Evolutionary conservation across 2,329 filamentous ascomycete species (phyloP).

Genomic region (Aureobasidium sp.): DNA sequence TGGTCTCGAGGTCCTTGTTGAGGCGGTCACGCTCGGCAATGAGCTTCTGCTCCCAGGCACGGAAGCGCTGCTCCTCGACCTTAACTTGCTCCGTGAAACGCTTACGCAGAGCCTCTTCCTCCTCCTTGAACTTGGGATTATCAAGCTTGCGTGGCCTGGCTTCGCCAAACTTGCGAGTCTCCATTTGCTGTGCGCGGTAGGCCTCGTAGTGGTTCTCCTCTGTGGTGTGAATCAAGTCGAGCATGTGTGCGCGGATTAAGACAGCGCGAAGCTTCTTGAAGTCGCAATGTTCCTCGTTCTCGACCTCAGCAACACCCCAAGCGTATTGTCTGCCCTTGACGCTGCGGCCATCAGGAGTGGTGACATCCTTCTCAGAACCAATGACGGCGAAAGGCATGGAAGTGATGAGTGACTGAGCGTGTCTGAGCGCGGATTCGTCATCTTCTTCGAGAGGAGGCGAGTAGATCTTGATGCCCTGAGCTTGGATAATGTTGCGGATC

Average conservation of each 20-base stretch:
- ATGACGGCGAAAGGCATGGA: conserved; percentile 99
- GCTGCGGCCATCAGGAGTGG: conserved; percentile 89
- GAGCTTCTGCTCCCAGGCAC: conserved; percentile 99
- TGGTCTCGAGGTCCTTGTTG: conserved; percentile 99
- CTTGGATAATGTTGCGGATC: conserved; percentile 93
- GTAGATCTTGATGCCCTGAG: conserved; percentile 99
- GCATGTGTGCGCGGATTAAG: conserved; percentile 95
- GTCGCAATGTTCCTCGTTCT: conserved; percentile 99
- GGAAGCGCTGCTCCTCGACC: conserved; percentile 98
- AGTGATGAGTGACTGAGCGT: conserved; percentile 87
- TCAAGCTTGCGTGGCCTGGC: conserved; percentile 94
- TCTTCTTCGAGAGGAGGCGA: conserved; percentile 96
- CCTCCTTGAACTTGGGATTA: conserved; percentile 99
- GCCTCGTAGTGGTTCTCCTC: conserved; percentile 99
- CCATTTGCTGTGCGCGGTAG: conserved; percentile 99
- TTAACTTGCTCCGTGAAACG: conserved; percentile 99
- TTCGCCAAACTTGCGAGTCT: conserved; percentile 98
- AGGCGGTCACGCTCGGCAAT: conserved; percentile 96
- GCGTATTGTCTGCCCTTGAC: conserved; percentile 99
- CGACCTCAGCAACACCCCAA: conserved; percentile 98
- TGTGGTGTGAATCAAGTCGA: conserved; percentile 98
- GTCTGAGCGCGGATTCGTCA: conserved; percentile 90
- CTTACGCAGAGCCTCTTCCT: conserved; percentile 97
- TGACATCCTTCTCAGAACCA: conserved; percentile 98
- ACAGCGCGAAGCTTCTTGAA: conserved; percentile 99